Evolutionary conservation across 2,329 filamentous ascomycete genomes (phyloP).

Genomic region (Fusarium clavum): DNA sequence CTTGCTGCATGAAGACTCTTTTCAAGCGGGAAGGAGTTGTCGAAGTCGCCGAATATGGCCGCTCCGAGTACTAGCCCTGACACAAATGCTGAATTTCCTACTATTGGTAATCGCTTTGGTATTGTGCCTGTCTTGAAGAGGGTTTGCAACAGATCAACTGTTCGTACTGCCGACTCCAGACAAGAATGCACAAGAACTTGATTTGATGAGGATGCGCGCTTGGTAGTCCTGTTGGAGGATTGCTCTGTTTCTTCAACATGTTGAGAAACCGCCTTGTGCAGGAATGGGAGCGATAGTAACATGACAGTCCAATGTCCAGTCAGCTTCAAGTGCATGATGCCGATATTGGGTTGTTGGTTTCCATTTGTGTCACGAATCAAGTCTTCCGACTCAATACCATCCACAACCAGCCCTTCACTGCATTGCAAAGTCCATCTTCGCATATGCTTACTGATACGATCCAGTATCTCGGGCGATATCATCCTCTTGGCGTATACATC

Average conservation of each 20-base stretch:
- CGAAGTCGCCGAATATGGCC: slow-evolving; percentile 59
- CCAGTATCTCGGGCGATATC: slow-evolving; percentile 46
- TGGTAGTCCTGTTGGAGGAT: slow-evolving; percentile 13
- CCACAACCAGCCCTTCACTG: slow-evolving; percentile 23
- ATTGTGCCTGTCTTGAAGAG: slow-evolving; percentile 50
- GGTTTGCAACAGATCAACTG: slow-evolving; percentile 54
- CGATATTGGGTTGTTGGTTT: slow-evolving; percentile 40
- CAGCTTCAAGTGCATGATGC: slow-evolving; percentile 49
- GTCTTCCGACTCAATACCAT: slow-evolving; percentile 41
- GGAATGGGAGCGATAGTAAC: slow-evolving; percentile 52
- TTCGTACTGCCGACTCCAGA: slow-evolving; percentile 51
- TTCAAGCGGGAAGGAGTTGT: slow-evolving; percentile 49
- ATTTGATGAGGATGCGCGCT: slow-evolving; percentile 20
- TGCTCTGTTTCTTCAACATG: slow-evolving; percentile 37
- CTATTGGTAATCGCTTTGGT: slow-evolving; percentile 57
- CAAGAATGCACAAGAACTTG: slow-evolving; percentile 50
- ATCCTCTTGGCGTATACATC: slow-evolving; percentile 51
- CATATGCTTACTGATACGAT: slow-evolving; percentile 42
- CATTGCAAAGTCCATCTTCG: slow-evolving; percentile 43
- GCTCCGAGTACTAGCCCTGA: slow-evolving; percentile 58
- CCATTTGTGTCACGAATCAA: slow-evolving; percentile 31
- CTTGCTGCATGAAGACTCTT: slow-evolving; percentile 42
- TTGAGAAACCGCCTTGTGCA: slow-evolving; percentile 47
- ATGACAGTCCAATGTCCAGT: slow-evolving; percentile 56
- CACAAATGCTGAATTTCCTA: slow-evolving; percentile 60